These are phyloP conservation scores for Macrolepiota albuminosa DNA, from an alignment of 768 basidiomycete species.

Conservation along the genomic window DNA sequence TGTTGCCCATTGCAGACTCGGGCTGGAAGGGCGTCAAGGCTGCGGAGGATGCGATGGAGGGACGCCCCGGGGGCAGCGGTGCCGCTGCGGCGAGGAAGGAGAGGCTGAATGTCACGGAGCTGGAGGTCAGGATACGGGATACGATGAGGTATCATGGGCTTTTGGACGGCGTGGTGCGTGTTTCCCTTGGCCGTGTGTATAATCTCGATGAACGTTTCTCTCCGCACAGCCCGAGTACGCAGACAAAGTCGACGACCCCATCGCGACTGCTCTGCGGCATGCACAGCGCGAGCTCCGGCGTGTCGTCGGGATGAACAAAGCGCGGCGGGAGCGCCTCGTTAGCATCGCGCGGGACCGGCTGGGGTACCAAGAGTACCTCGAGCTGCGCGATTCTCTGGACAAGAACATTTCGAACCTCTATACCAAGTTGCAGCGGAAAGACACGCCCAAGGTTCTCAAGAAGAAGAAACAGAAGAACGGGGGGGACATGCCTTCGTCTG, in stretches of 20 bases:
- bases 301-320: constrained; percentile 80
- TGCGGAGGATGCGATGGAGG: constrained; percentile 82
- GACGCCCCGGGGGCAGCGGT: constrained; percentile 73
- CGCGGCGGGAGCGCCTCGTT: constrained; percentile 68
- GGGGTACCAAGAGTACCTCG: constrained; percentile 89
- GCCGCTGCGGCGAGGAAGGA: constrained; percentile 72
- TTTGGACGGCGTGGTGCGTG: constrained; percentile 63
- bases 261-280: constrained; percentile 84
- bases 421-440: constrained; percentile 79
- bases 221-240: constrained; percentile 60
- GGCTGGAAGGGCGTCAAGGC: constrained; percentile 79
- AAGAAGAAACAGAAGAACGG: constrained; percentile 58
- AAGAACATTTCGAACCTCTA: constrained; percentile 74
- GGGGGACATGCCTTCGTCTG: constrained; percentile 5
- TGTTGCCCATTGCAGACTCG: constrained; percentile 66
- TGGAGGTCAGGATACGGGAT: constrained; percentile 71
- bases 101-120: constrained; percentile 72
- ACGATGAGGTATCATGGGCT: constrained; percentile 76
- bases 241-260: constrained; percentile 87
- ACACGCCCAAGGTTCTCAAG: constrained; percentile 69
- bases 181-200: neutral
- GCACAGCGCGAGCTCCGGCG: constrained; percentile 78
- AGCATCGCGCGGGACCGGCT: constrained; percentile 81
- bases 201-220: neutral
- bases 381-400: constrained; percentile 81